Evolutionary conservation across 2,329 filamentous ascomycete species (phyloP).

Genomic region (Sarocladium oryzae): DNA sequence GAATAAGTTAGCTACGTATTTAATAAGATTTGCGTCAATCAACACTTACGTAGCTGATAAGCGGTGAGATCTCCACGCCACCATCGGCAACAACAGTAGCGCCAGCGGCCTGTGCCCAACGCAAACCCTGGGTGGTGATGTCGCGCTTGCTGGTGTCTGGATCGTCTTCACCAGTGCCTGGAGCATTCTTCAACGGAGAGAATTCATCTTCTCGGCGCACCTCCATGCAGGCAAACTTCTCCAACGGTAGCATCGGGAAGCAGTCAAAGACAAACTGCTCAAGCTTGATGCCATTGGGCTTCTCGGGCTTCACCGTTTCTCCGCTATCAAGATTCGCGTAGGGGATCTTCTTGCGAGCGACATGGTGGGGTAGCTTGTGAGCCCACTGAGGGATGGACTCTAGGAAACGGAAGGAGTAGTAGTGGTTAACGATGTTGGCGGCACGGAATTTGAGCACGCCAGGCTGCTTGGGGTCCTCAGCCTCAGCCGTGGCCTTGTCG

Average conservation of each 20-base stretch:
- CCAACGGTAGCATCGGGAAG: slow-evolving; percentile 79
- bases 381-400: slow-evolving; percentile 84
- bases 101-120: slow-evolving; percentile 77
- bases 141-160: slow-evolving; percentile 87
- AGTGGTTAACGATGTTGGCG: slow-evolving; percentile 99
- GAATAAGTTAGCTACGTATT: slow-evolving; percentile 15
- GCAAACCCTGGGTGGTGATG: slow-evolving; percentile 82
- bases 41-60: slow-evolving; percentile 87
- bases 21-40: not conserved
- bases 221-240: slow-evolving; percentile 92
- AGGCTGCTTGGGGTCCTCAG: slow-evolving; percentile 72
- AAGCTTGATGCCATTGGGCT: slow-evolving; percentile 96
- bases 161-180: slow-evolving; percentile 83
- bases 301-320: slow-evolving; percentile 79
- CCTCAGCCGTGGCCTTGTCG: slow-evolving; percentile 79
- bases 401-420: slow-evolving; percentile 93
- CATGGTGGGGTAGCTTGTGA: slow-evolving; percentile 84
- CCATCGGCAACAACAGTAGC: slow-evolving; percentile 61
- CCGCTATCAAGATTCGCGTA: slow-evolving; percentile 70
- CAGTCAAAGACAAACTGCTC: slow-evolving; percentile 99
- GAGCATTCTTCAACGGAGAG: slow-evolving; percentile 88
- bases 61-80: slow-evolving; percentile 84
- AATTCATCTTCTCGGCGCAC: slow-evolving; percentile 97
- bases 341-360: slow-evolving; percentile 98
- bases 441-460: slow-evolving; percentile 90